A percentile compares a stretch with the other conserved stretches of the same genome.
phyloP scores from a whole-genome alignment of 208 protist genomes.

The Tritrichomonas musculus region DNA sequence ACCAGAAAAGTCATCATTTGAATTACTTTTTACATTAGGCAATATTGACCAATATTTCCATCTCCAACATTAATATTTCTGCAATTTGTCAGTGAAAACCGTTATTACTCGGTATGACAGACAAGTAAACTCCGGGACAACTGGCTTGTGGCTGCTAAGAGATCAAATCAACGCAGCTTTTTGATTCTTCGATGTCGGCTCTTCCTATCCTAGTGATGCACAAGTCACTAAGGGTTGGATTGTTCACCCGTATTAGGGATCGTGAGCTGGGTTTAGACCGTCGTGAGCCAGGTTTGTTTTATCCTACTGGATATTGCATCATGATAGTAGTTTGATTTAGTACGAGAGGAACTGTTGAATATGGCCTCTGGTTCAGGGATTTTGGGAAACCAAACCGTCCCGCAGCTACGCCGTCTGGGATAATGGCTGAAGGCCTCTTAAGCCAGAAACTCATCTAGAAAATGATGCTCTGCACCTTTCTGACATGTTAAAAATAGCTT shows the following conservation, averaged over 20 bases:
- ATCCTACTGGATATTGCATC: conserved; percentile 56
- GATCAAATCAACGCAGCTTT: conserved; percentile 56
- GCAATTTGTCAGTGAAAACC: too few species aligned
- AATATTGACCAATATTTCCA: too few species aligned
- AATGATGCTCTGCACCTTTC: conserved; percentile 14
- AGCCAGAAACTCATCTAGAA: conserved; percentile 59
- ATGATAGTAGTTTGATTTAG: conserved; percentile 59
- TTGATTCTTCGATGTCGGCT: conserved; percentile 68
- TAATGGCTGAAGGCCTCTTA: conserved; percentile 63
- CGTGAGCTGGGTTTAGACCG: conserved; percentile 71
- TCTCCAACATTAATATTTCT: too few species aligned
- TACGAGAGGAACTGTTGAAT: conserved; percentile 64
- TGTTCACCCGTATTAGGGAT: conserved; percentile 57
- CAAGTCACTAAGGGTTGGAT: conserved; percentile 58
- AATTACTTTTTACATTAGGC: too few species aligned
- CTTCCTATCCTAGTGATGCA: conserved; percentile 65
- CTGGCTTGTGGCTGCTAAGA: conserved; percentile 71
- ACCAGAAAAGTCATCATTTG: too few species aligned
- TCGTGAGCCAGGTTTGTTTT: conserved; percentile 73
- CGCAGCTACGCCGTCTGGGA: conserved; percentile 54
- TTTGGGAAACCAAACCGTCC: conserved; percentile 50
- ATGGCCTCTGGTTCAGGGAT: conserved; percentile 61
- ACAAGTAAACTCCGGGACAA: not conserved
- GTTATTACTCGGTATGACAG: too few species aligned
- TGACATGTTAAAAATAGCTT: conserved; percentile 5